A percentile compares a stretch with the other conserved stretches of the same genome.
These are phyloP conservation scores for Cicer chorassanicum DNA, from an alignment of 306 rosid genomes.

Conservation along the genomic window DNA sequence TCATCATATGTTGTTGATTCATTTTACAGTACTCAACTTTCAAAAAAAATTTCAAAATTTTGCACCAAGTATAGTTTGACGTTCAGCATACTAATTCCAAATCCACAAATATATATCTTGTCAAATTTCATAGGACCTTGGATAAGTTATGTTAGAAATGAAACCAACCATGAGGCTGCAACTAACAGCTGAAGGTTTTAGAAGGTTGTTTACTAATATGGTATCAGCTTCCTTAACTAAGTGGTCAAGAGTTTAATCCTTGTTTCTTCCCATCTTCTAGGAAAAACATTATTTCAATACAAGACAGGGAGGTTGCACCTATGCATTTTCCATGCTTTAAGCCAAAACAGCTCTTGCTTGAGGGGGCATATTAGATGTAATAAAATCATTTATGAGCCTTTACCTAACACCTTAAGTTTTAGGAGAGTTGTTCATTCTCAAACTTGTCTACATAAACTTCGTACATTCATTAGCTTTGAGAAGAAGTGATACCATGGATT, in stretches of 20 bases:
- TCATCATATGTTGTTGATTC: constrained; percentile 15
- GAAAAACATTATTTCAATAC: neutral
- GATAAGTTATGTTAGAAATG: neutral
- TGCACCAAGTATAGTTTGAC: constrained; percentile 18
- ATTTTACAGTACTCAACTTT: neutral
- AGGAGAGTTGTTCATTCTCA: neutral
- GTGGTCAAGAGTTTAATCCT: constrained; percentile 18
- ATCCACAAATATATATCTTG: constrained; percentile 20
- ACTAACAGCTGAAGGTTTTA: neutral
- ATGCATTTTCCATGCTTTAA: neutral
- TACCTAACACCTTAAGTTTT: neutral
- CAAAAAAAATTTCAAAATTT: constrained; percentile 22
- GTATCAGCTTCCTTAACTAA: constrained; percentile 14
- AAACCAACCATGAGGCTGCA: neutral
- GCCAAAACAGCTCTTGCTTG: neutral
- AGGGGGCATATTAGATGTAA: neutral
- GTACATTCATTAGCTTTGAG: neutral
- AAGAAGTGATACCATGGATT: neutral
- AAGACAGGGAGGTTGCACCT: neutral
- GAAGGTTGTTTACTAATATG: neutral
- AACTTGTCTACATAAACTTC: neutral
- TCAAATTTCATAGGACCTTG: neutral
- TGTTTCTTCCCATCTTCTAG: neutral
- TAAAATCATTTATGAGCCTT: neutral
- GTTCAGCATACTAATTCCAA: constrained; percentile 6